phyloP scores from a whole-genome alignment of 371 early-diverging fungal genomes.

The Mucor mucedo region DNA sequence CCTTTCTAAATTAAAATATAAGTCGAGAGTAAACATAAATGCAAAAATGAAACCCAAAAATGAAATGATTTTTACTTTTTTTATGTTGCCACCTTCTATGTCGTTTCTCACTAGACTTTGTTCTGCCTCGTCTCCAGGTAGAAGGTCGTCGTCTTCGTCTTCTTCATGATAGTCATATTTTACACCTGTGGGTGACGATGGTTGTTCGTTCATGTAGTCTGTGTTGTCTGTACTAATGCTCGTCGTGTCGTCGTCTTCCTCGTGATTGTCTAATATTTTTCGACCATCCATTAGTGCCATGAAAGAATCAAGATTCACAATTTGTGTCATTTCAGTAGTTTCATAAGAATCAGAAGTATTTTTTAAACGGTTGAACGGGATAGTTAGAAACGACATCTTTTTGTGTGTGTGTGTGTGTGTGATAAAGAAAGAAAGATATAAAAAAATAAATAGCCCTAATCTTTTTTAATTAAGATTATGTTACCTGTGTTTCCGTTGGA shows the following conservation, averaged over 20 bases:
- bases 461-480: neutral
- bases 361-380: conserved; percentile 18
- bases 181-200: neutral
- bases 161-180: conserved; percentile 17
- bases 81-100: conserved; percentile 14
- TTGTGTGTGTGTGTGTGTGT: neutral
- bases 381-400: conserved; percentile 12
- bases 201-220: neutral
- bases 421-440: neutral
- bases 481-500: neutral
- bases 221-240: conserved; percentile 28
- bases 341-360: conserved; percentile 19
- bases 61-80: neutral
- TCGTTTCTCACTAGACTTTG: conserved; percentile 21
- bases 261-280: conserved; percentile 25
- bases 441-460: conserved; percentile 6
- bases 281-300: conserved; percentile 38
- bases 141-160: conserved; percentile 29
- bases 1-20: conserved; percentile 11
- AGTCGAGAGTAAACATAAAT: neutral
- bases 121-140: conserved; percentile 24
- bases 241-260: conserved; percentile 23
- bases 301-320: conserved; percentile 36
- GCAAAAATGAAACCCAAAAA: neutral
- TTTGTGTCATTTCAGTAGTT: conserved; percentile 41